A percentile compares a stretch with the other conserved stretches of the same genome.
Conservation (phyloP, 768 basidiomycete species). For the Rhizopogon sp. region DNA sequence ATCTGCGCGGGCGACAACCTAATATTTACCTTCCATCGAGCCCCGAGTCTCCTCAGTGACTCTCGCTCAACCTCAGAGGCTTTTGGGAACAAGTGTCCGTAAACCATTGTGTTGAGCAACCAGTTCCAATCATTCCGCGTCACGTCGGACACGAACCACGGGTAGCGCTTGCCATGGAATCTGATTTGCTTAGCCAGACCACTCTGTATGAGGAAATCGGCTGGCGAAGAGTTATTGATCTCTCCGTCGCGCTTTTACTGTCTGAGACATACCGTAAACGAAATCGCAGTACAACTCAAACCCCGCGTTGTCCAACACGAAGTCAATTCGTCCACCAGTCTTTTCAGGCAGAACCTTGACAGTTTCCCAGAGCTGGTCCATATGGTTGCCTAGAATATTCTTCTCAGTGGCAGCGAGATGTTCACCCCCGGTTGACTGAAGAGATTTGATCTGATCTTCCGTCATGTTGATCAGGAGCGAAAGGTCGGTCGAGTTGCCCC, state of each 20-base stretch:
- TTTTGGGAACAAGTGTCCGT: slow-evolving; percentile 88
- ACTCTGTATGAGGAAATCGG: slow-evolving; percentile 91
- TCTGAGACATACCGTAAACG: slow-evolving; percentile 59
- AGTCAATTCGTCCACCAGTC: slow-evolving; percentile 72
- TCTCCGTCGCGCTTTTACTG: neutral
- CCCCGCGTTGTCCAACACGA: slow-evolving; percentile 85
- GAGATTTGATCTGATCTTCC: slow-evolving; percentile 92
- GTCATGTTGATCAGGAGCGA: slow-evolving; percentile 96
- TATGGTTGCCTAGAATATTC: slow-evolving; percentile 89
- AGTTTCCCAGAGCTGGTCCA: slow-evolving; percentile 65
- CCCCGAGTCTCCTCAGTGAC: slow-evolving; percentile 72
- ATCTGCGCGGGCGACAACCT: neutral
- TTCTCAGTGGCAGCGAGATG: slow-evolving; percentile 93
- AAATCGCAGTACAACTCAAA: slow-evolving; percentile 82
- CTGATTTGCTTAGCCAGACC: slow-evolving; percentile 80
- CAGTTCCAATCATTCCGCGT: slow-evolving; percentile 94
- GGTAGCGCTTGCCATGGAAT: slow-evolving; percentile 94
- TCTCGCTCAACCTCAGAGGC: slow-evolving; percentile 76
- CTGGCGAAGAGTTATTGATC: slow-evolving; percentile 32
- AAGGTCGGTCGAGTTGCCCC: slow-evolving; percentile 96
- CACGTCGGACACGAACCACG: slow-evolving; percentile 94
- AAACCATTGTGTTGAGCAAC: slow-evolving; percentile 83
- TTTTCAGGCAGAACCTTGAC: slow-evolving; percentile 65
- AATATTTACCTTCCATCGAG: slow-evolving; percentile 77
- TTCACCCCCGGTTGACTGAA: slow-evolving; percentile 97